Conservation (phyloP, 495 filamentous ascomycete genomes). For the Penicillium canescens region DNA sequence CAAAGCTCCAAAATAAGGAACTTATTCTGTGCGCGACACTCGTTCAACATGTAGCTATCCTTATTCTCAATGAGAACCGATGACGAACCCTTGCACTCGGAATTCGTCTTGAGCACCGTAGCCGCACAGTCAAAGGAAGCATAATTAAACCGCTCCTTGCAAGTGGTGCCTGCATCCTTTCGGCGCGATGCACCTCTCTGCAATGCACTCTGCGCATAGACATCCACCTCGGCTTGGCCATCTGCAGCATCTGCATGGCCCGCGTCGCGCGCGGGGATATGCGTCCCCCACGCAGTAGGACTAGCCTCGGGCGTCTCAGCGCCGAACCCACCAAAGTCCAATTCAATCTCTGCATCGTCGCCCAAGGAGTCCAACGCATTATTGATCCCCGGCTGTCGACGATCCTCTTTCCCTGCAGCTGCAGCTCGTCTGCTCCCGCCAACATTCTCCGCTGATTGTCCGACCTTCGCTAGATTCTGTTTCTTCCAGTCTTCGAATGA, state of each 20-base stretch:
- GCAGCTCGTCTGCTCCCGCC: conserved; percentile 44
- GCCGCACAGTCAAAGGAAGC: conserved; percentile 96
- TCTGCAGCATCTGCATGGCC: conserved; percentile 29
- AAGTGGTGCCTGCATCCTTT: conserved; percentile 93
- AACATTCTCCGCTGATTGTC: conserved; percentile 77
- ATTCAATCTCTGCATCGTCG: conserved; percentile 87
- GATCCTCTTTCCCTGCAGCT: conserved; percentile 39
- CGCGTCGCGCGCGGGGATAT: conserved; percentile 31
- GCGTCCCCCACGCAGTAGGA: conserved; percentile 36
- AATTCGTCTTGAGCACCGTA: conserved; percentile 87
- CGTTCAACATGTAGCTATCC: conserved; percentile 97
- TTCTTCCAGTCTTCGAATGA: conserved; percentile 99
- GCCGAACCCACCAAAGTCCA: conserved; percentile 79
- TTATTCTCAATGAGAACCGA: conserved; percentile 93
- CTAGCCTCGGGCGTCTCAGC: conserved; percentile 40
- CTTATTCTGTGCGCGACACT: conserved; percentile 84
- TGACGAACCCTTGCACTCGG: conserved; percentile 77
- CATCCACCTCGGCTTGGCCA: conserved; percentile 22
- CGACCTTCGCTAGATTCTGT: conserved; percentile 83
- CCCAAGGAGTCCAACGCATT: conserved; percentile 74
- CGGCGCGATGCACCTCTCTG: conserved; percentile 56
- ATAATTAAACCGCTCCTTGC: conserved; percentile 94
- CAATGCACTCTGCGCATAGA: conserved; percentile 28
- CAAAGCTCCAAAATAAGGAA: conserved; percentile 88
- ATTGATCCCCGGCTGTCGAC: conserved; percentile 55